Evolutionary conservation across 2,329 filamentous ascomycete genomes (phyloP).

Genomic region (Aspergillus fumigatiaffinis): DNA sequence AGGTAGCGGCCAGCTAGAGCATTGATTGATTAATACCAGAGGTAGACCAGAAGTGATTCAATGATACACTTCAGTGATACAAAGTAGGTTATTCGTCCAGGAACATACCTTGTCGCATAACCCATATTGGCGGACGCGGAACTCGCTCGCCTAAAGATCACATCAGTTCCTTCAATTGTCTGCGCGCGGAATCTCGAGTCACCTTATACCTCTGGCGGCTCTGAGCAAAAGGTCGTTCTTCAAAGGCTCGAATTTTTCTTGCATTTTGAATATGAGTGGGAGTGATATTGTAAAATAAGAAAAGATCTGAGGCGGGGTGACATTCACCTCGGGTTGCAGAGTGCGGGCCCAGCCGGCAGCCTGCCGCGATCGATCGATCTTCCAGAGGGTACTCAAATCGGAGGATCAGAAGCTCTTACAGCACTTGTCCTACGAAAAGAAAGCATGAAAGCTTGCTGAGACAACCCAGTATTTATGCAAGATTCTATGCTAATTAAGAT

Average conservation of each 20-base stretch:
- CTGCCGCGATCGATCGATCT: too few species aligned
- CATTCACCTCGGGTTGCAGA: conserved; percentile 8
- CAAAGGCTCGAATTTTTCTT: conserved; percentile 71
- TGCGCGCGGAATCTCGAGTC: neutral
- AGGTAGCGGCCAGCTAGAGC: conserved; percentile 84
- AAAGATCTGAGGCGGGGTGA: conserved; percentile 19
- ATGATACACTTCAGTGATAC: neutral
- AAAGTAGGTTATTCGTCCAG: neutral
- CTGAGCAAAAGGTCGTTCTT: conserved; percentile 91
- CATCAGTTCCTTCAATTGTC: conserved; percentile 12
- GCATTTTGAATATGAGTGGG: conserved; percentile 49
- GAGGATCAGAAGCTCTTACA: neutral
- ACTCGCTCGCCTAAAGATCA: conserved; percentile 69
- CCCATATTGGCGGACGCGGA: conserved; percentile 93
- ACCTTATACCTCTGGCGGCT: conserved; percentile 71
- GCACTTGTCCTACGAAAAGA: neutral
- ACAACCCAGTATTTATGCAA: neutral
- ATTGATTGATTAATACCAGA: conserved; percentile 2
- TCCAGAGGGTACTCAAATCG: neutral
- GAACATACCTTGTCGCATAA: conserved; percentile 89
- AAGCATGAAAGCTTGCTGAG: neutral
- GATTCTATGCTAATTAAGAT: neutral
- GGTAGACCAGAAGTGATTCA: neutral
- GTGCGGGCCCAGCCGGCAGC: neutral
- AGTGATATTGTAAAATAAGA: conserved; percentile 15